Percentiles rank a stretch among this genome's conserved stretches.
These are phyloP conservation scores for Elongisporangium undulatum DNA, from an alignment of 352 stramenopile species.

Conservation along the genomic window DNA sequence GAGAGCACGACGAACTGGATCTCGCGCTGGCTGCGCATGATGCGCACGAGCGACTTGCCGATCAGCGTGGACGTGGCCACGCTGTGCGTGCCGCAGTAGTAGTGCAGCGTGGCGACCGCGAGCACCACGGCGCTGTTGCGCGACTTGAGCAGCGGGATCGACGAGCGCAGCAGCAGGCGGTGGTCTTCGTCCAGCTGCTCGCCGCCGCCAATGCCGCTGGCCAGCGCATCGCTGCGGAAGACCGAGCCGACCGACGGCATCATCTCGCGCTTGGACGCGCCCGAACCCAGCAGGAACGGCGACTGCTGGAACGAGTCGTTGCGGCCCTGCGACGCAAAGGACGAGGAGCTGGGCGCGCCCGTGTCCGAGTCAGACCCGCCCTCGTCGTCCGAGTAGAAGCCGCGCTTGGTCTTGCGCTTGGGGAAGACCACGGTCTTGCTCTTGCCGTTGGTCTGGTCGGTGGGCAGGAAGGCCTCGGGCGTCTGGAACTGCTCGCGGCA, in stretches of 20 bases:
- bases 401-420: constrained; percentile 78
- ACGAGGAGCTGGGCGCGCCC: constrained; percentile 73
- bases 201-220: constrained; percentile 55
- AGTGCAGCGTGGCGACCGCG: constrained; percentile 95
- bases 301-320: constrained; percentile 23
- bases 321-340: constrained; percentile 12
- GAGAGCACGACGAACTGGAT: constrained; percentile 98
- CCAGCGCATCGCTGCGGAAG: constrained; percentile 64
- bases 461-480: constrained; percentile 47
- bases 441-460: constrained; percentile 14
- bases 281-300: constrained; percentile 38
- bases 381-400: constrained; percentile 98
- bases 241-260: constrained; percentile 72
- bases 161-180: constrained; percentile 91
- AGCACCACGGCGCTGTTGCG: constrained; percentile 97
- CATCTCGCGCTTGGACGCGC: constrained; percentile 24
- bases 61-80: constrained; percentile 87
- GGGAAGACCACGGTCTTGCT: constrained; percentile 56
- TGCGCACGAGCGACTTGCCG: constrained; percentile 95
- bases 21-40: constrained; percentile 95
- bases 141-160: constrained; percentile 95
- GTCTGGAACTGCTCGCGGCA: constrained; percentile 94
- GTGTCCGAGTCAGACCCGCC: constrained; percentile 91
- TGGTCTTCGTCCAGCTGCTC: constrained; percentile 96
- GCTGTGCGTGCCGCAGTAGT: constrained; percentile 94